phyloP scores from a whole-genome alignment of 768 basidiomycete species.

The Epithele typhae region DNA sequence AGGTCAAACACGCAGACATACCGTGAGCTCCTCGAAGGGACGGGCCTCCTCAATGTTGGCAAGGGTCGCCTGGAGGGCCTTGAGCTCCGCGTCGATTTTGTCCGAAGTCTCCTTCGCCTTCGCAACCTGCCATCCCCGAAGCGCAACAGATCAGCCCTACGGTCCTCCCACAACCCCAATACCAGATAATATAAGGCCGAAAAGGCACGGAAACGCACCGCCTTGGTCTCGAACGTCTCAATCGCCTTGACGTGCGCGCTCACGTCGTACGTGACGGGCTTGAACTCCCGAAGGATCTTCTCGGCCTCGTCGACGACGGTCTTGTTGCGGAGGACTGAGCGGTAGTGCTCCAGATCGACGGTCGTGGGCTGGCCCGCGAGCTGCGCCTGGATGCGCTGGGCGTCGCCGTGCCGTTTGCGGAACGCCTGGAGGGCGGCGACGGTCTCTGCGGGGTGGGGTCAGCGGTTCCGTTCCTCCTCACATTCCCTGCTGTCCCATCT shows the following conservation, averaged over 20 bases:
- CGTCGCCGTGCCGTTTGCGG: slow-evolving; percentile 92
- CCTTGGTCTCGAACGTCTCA: slow-evolving; percentile 94
- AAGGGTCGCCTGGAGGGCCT: slow-evolving; percentile 87
- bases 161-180: too few species aligned
- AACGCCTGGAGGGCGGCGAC: slow-evolving; percentile 87
- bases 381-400: slow-evolving; percentile 65
- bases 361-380: slow-evolving; percentile 71
- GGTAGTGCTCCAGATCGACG: slow-evolving; percentile 90
- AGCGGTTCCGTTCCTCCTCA: too few species aligned
- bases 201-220: slow-evolving; percentile 56
- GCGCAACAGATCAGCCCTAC: too few species aligned
- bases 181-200: background rate
- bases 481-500: background rate
- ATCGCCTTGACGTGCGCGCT: slow-evolving; percentile 88
- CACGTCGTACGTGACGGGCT: slow-evolving; percentile 93
- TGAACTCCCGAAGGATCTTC: slow-evolving; percentile 83
- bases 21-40: slow-evolving; percentile 95
- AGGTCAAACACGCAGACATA: slow-evolving; percentile 38
- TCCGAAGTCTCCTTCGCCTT: slow-evolving; percentile 86
- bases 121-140: slow-evolving; percentile 51
- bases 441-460: slow-evolving; percentile 68
- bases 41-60: slow-evolving; percentile 96
- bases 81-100: slow-evolving; percentile 88
- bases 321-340: slow-evolving; percentile 87
- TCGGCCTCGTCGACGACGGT: slow-evolving; percentile 90